Conservation (phyloP, 768 basidiomycete species). For the Xanthoconium purpureum region DNA sequence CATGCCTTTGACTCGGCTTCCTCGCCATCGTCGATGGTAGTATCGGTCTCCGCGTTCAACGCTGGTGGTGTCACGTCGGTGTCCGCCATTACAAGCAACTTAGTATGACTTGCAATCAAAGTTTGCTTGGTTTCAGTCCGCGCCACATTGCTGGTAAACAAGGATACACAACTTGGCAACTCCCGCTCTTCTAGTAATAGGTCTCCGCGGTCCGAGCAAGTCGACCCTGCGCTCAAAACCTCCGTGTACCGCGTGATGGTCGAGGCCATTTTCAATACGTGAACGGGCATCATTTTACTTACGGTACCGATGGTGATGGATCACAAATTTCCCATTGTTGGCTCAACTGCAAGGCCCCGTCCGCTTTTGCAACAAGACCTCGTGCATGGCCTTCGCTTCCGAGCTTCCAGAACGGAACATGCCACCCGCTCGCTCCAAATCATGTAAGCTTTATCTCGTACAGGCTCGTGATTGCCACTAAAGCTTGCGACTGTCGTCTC, state of each 20-base stretch:
- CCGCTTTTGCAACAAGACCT: constrained; percentile 20
- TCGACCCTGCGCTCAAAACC: constrained; percentile 10
- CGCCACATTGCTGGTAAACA: constrained; percentile 28
- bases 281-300: constrained; percentile 30
- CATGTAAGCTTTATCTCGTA: constrained; percentile 14
- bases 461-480: background rate
- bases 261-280: constrained; percentile 22
- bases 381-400: constrained; percentile 25
- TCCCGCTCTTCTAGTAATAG: background rate
- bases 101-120: constrained; percentile 23
- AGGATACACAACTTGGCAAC: constrained; percentile 19
- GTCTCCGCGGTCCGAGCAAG: background rate
- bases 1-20: constrained; percentile 62
- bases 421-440: constrained; percentile 16
- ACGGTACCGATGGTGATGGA: constrained; percentile 31
- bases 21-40: constrained; percentile 53
- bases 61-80: constrained; percentile 43
- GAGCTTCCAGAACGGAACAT: constrained; percentile 26
- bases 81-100: constrained; percentile 47
- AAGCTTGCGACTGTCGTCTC: constrained; percentile 1
- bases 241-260: constrained; percentile 24
- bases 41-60: constrained; percentile 29
- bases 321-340: constrained; percentile 23
- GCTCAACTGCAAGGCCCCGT: constrained; percentile 6
- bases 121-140: constrained; percentile 17